A percentile compares a stretch with the other conserved stretches of the same genome.
Evolutionary conservation across 306 rosid genomes (phyloP).

Genomic region (Vigna hirtella): DNA sequence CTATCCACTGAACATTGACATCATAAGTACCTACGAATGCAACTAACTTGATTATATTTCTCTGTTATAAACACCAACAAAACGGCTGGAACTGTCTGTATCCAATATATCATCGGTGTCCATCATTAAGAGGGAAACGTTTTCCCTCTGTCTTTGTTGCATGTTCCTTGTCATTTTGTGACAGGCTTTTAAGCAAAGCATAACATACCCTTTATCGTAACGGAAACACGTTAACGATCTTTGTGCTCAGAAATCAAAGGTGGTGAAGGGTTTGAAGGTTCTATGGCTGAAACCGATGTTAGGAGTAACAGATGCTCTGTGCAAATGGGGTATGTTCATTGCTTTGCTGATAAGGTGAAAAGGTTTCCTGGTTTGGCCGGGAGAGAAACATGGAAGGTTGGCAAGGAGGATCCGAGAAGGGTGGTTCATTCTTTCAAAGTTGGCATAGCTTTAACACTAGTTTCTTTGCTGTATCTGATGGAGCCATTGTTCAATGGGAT

Average conservation of each 20-base stretch:
- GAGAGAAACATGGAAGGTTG: constrained; percentile 65
- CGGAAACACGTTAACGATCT: neutral
- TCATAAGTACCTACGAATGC: constrained; percentile 11
- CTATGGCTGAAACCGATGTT: constrained; percentile 41
- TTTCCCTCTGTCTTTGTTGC: constrained; percentile 3
- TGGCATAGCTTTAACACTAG: constrained; percentile 77
- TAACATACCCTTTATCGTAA: constrained; percentile 8
- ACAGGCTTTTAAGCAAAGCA: constrained; percentile 24
- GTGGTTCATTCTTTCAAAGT: constrained; percentile 84
- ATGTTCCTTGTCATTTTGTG: constrained; percentile 33
- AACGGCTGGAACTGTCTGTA: constrained; percentile 37
- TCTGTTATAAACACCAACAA: neutral
- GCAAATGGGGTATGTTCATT: neutral
- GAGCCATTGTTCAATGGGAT: constrained; percentile 74
- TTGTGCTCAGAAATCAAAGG: neutral
- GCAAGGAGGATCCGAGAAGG: constrained; percentile 79
- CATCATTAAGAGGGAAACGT: constrained; percentile 1
- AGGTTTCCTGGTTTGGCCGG: constrained; percentile 49
- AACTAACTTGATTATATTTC: neutral
- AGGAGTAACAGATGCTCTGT: constrained; percentile 30
- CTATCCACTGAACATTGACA: constrained; percentile 39
- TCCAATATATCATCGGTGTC: constrained; percentile 18
- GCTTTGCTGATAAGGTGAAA: constrained; percentile 49
- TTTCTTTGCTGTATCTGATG: constrained; percentile 70
- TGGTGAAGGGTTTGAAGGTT: constrained; percentile 48